Base-by-base conservation (phyloP, 2,329 filamentous ascomycete genomes). In the Alternaria alternata region DNA sequence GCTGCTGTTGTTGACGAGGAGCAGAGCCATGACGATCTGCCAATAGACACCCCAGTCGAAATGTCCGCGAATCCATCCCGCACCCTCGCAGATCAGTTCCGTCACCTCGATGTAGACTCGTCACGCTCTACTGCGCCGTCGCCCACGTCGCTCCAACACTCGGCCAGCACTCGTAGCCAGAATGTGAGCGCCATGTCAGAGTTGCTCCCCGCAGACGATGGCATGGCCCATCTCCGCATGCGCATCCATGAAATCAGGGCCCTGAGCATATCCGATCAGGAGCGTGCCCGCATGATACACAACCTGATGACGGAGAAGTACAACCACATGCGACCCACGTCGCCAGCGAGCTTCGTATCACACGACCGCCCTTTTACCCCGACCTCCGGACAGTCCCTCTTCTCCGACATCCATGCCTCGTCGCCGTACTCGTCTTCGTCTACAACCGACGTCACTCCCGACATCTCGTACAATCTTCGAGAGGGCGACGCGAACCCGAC, bases 231-330 rank as follows among this genome's bases (percentile, higher is more conserved):
- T 57, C 70, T 85, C 43, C 77, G 83, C 28, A 75, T 75, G 55
- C 79, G 82, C 70, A 79, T 85, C 66, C 82, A 84, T 49, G 73
- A 82, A 58, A 83, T 85, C 57, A 74, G 80, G 61, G 76, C 78
- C 46, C 65, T 84, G 56, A 75, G 75, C 0, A 69, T 81, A 11
- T 76, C 80, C 26, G 82, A 80, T 22, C 80, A 81, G 55, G 83
- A 84, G 64, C 83, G 83, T 65, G 83, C 83, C n/a, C 74, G 74
- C 58, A 72, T 79, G 67, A 82, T 85, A 73, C 83, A 85, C 65
- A 64, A 67, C 38, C 71, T 85, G 58, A 85, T 85, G 82, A 83
- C 78, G 47, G 79, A 82, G 65, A 78, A 81, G 54, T 85, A 83
- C 67, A 71, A 76, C 63, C 61, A 69, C 36, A 69, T 78, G 61